Evolutionary conservation across 192 early-diverging fungal genomes (phyloP).

Genomic region (Phycomyces blakesleeanus): DNA sequence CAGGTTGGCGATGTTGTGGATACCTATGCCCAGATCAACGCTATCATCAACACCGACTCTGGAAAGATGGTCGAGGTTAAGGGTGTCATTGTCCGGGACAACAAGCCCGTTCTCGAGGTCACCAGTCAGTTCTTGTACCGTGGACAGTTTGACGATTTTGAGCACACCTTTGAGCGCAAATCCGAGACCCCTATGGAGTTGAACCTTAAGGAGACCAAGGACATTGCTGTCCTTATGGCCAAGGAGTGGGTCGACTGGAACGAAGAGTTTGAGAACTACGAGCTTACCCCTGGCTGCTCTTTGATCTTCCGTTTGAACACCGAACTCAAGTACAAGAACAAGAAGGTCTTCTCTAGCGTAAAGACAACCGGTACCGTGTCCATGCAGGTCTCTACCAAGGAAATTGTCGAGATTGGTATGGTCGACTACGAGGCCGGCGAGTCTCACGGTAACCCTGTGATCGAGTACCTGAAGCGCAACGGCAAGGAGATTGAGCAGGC

Average conservation of each 20-base stretch:
- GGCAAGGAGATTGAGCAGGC: constrained; percentile 87
- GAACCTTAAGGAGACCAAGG: constrained; percentile 68
- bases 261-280: constrained; percentile 51
- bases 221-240: constrained; percentile 84
- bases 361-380: constrained; percentile 70
- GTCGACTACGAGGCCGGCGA: constrained; percentile 75
- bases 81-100: constrained; percentile 69
- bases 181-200: constrained; percentile 80
- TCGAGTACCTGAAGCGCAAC: constrained; percentile 84
- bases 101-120: constrained; percentile 80
- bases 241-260: constrained; percentile 87
- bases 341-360: constrained; percentile 64
- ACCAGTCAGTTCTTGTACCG: constrained; percentile 91
- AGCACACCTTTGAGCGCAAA: constrained; percentile 81
- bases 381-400: constrained; percentile 78
- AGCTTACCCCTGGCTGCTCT: constrained; percentile 58
- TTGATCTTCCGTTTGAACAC: constrained; percentile 80
- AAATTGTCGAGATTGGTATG: constrained; percentile 76
- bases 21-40: constrained; percentile 79
- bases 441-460: constrained; percentile 81
- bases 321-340: constrained; percentile 54
- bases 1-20: constrained; percentile 79
- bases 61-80: constrained; percentile 92
- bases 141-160: constrained; percentile 83
- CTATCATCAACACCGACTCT: constrained; percentile 82